phyloP scores from a whole-genome alignment of 768 basidiomycete genomes.

The Suillus variegatus region DNA sequence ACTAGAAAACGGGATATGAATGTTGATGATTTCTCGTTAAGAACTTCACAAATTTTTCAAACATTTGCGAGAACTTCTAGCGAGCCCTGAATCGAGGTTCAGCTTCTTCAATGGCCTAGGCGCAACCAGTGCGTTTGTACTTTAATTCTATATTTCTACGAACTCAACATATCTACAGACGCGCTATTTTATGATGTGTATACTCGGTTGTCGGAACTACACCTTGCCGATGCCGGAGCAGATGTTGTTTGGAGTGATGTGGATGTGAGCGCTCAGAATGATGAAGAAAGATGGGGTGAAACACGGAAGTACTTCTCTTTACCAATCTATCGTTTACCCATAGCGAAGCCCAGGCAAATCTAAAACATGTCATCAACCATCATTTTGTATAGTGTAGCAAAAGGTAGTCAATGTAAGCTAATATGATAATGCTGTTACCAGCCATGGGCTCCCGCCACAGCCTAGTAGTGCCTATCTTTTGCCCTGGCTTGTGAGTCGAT shows the following conservation, averaged over 20 bases:
- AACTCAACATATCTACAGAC: slow-evolving; percentile 40
- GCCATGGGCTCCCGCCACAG: not conserved
- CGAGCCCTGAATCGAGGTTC: slow-evolving; percentile 73
- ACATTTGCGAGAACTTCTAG: slow-evolving; percentile 72
- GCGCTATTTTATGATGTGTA: slow-evolving; percentile 90
- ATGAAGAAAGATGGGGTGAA: slow-evolving; percentile 71
- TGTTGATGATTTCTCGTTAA: slow-evolving; percentile 16
- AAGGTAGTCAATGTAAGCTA: not conserved
- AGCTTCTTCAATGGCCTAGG: slow-evolving; percentile 98
- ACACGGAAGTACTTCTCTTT: slow-evolving; percentile 76
- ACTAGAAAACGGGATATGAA: not conserved
- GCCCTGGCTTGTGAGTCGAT: not conserved
- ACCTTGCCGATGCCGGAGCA: slow-evolving; percentile 82
- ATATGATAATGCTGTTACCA: not conserved
- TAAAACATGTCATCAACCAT: not conserved
- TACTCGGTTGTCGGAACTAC: slow-evolving; percentile 79
- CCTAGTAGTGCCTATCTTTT: not conserved
- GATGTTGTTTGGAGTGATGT: slow-evolving; percentile 82
- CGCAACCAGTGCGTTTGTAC: slow-evolving; percentile 72
- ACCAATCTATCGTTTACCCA: slow-evolving; percentile 72
- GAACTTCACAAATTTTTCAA: slow-evolving; percentile 84
- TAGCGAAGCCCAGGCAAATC: slow-evolving; percentile 37
- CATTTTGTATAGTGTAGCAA: not conserved
- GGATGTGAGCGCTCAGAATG: slow-evolving; percentile 52
- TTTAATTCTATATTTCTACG: not conserved